A percentile compares a stretch with the other conserved stretches of the same genome.
These are phyloP conservation scores for Blumeria graminis DNA, from an alignment of 2,329 filamentous ascomycete genomes.

Conservation along the genomic window DNA sequence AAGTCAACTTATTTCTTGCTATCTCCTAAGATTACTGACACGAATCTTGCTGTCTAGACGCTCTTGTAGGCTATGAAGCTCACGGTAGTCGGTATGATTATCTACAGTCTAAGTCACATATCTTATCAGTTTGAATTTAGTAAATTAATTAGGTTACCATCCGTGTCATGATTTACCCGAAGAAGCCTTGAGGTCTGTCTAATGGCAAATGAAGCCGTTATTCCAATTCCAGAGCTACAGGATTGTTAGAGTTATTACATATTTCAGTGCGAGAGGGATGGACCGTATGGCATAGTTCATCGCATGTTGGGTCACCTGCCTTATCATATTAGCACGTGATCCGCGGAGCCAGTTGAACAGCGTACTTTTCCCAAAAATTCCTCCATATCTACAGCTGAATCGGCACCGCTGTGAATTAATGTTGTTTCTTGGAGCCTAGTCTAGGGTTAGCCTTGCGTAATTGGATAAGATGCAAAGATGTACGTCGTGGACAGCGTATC, in stretches of 20 bases:
- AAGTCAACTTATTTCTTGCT: not conserved
- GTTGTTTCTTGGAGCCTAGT: too few relatives aligned
- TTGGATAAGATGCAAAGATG: too few relatives aligned
- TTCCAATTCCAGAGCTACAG: constrained; percentile 46
- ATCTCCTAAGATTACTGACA: constrained; percentile 20
- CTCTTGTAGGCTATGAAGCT: constrained; percentile 47
- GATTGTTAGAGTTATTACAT: not conserved
- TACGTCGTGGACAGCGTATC: too few relatives aligned
- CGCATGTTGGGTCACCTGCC: constrained; percentile 30
- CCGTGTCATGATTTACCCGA: constrained; percentile 23
- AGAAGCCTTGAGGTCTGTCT: constrained; percentile 57
- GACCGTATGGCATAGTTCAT: constrained; percentile 70
- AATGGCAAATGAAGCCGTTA: constrained; percentile 71
- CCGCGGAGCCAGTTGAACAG: not conserved
- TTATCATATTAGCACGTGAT: constrained; percentile 9
- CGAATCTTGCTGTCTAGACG: constrained; percentile 68
- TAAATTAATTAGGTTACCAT: not conserved
- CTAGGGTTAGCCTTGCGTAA: too few relatives aligned
- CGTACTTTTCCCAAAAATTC: constrained; percentile 32
- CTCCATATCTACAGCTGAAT: constrained; percentile 9
- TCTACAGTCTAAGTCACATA: constrained; percentile 31
- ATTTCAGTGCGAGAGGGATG: not conserved
- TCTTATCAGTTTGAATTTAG: not conserved
- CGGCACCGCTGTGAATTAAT: not conserved
- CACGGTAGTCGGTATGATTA: constrained; percentile 38